Evolutionary conservation across 106 monocot genomes (phyloP).

Genomic region (Platanthera zijinensis): DNA sequence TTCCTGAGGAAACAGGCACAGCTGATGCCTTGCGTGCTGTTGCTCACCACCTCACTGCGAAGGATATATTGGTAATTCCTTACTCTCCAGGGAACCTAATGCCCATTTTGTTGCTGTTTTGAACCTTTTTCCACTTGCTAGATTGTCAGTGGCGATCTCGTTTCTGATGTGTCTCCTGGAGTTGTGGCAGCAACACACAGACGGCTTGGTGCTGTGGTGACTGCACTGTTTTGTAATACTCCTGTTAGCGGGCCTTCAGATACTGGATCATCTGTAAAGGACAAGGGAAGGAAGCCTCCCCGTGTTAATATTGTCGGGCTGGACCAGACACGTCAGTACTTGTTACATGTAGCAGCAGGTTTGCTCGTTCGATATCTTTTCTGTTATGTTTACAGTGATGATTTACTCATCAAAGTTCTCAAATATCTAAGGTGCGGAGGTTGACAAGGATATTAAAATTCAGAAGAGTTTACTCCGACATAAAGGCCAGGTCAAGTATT

Average conservation of each 20-base stretch:
- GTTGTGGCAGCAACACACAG: slow-evolving; percentile 94
- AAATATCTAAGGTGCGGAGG: slow-evolving; percentile 55
- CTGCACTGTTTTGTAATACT: slow-evolving; percentile 66
- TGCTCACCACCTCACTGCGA: slow-evolving; percentile 54
- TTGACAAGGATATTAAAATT: slow-evolving; percentile 82
- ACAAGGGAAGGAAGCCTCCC: slow-evolving; percentile 76
- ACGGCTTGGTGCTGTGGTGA: slow-evolving; percentile 87
- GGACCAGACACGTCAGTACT: slow-evolving; percentile 68
- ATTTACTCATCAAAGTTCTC: background rate
- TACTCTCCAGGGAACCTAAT: background rate
- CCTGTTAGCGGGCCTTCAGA: slow-evolving; percentile 82
- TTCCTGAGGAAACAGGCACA: slow-evolving; percentile 83
- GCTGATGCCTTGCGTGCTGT: slow-evolving; percentile 80
- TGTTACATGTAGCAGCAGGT: slow-evolving; percentile 86
- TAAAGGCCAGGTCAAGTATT: slow-evolving; percentile 65
- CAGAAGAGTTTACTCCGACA: slow-evolving; percentile 69
- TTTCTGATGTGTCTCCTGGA: slow-evolving; percentile 88
- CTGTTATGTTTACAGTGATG: background rate
- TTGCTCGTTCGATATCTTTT: slow-evolving; percentile 7
- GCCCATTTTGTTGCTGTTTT: slow-evolving; percentile 1
- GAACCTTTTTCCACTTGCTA: slow-evolving; percentile 15
- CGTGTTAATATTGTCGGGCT: slow-evolving; percentile 78
- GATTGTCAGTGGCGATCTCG: slow-evolving; percentile 90
- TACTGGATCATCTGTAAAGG: slow-evolving; percentile 64
- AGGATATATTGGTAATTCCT: slow-evolving; percentile 71